Evolutionary conservation across 805 yeast species (phyloP), one percentile per base, ranked within the genome.

Genomic region (Kazachstania viticola): DNA sequence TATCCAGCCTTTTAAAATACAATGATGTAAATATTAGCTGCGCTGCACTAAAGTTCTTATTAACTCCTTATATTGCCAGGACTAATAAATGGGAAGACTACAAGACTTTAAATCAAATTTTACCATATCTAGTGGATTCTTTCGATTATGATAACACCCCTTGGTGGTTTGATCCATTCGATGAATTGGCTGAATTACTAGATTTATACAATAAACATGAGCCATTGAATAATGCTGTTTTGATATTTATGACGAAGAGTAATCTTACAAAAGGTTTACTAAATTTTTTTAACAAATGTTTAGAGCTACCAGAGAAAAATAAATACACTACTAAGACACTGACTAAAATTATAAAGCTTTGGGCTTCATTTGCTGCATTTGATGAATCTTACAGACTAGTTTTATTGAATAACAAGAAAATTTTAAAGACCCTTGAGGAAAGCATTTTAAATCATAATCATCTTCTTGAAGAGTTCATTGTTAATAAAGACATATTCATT

Each of bases 111-210:
- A 33, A 31, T 3, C 42, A 42, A 29, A 27, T 43, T 23, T 33
- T 51, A 21, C 56, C 58, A 4, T 45, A 45, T 31, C 33, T 53
- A 29, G 34, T 49, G 17, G 45, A 44, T 6, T 38, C 45, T 11
- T 43, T 53, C 28, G 45, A 51, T 28, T 41, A 31, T 17, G 37
- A 39, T 9, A 28, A 33, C n/a, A 16, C 52, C 4, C 59, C 59
- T 9, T 43, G 49, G 49, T 51, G 57, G 56, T 54, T 45, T 36
- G 54, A 51, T 37, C 54, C 56, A 4, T 44, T 54, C 16, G 51
- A 49, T 12, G 36, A 31, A 14, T 24, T 54, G 15, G 43, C 38
- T 11, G 24, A 29, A 1, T 32, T 51, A 17, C 30, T 51, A n/a
- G 46, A 44, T 4, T 25, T 39, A 8, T 51, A 44, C 30, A 52